These are phyloP conservation scores for Houttuynia cordata DNA, from an alignment of 164 flowering plant species.

Conservation along the genomic window DNA sequence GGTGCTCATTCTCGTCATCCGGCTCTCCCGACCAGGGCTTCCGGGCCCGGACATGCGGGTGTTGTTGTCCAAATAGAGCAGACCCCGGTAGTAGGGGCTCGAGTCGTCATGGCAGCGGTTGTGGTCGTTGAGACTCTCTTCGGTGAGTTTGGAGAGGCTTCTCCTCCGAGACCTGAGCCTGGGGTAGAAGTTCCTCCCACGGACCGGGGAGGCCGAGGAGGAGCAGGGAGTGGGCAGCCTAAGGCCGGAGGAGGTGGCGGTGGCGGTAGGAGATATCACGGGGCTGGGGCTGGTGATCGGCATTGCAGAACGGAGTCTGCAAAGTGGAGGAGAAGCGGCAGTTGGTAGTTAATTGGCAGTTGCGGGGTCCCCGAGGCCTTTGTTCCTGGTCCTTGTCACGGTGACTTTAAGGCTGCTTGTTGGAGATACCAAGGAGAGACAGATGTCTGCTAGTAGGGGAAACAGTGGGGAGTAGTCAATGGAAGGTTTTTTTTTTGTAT, in stretches of 20 bases:
- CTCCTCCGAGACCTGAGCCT: neutral
- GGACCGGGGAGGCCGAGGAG: neutral
- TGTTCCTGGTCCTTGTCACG: neutral
- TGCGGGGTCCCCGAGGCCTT: no score
- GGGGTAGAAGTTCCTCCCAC: neutral
- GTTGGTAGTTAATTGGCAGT: neutral
- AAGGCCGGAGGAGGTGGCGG: neutral
- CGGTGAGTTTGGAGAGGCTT: slow-evolving; percentile 9
- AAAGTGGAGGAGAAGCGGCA: neutral
- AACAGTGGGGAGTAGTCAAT: no score
- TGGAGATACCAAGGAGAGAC: no score
- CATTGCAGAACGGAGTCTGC: slow-evolving; percentile 6
- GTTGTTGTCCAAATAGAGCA: slow-evolving; percentile 11
- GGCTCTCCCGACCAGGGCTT: slow-evolving; percentile 3
- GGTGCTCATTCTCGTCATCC: neutral
- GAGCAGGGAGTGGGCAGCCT: no score
- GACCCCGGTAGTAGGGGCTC: slow-evolving; percentile 36
- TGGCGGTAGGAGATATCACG: neutral
- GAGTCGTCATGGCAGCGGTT: slow-evolving; percentile 4
- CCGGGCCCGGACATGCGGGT: neutral
- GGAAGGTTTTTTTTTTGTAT: no score
- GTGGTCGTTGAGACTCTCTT: slow-evolving; percentile 17
- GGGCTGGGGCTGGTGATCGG: slow-evolving; percentile 1
- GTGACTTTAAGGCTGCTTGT: no score
- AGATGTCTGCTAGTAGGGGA: no score